Base-by-base conservation (phyloP, 1,284 basidiomycete genomes). In the Fomitopsis pinicola region DNA sequence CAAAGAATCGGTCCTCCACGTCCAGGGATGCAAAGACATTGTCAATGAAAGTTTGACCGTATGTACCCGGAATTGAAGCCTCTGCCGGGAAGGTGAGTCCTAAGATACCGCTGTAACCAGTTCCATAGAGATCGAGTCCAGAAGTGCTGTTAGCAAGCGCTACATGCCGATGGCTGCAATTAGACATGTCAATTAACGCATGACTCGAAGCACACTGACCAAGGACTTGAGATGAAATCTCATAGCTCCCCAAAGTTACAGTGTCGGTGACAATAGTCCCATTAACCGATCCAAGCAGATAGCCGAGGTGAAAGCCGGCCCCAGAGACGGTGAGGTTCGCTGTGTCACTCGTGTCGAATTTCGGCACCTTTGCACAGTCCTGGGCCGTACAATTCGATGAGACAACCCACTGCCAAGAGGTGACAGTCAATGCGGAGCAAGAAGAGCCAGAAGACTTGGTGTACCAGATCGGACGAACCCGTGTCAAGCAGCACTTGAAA, bases 401-500 rank as follows among this genome's bases (percentile, higher is more conserved):
- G 22, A 75, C 71, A 36, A 76, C 73, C 76, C 76, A 77, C 76
- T 77, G 60, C 54, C 17, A 22, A 33, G 12, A 35, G 22, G 30
- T 2, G 56, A 59, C 63, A 61, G 42, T 22, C 50, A 14, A 33
- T 7, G 9, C 42, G 58, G n/a, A 15, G 33, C 33, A 45, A 30
- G 53, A 61, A 45, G 36, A 59, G 55, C 22, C 17, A 26, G 57
- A 8, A 19, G 55, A 58, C 9, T 30, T 38, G n/a, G 66, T 71
- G 45, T 62, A 77, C 77, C 62, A 85, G 71, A 72, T 85, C 83
- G 45, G 82, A 77, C 19, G 83, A 84, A 30, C 83, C 83, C 30
- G 83, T 84, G 71, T 85, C 83, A 58, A 85, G 75, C 46, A 85
- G 78, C 54, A 85, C 78, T 62, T 77, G 75, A 69, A 87, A 82